phyloP scores from a whole-genome alignment of 768 basidiomycete genomes.

The Calvatia gigantea region DNA sequence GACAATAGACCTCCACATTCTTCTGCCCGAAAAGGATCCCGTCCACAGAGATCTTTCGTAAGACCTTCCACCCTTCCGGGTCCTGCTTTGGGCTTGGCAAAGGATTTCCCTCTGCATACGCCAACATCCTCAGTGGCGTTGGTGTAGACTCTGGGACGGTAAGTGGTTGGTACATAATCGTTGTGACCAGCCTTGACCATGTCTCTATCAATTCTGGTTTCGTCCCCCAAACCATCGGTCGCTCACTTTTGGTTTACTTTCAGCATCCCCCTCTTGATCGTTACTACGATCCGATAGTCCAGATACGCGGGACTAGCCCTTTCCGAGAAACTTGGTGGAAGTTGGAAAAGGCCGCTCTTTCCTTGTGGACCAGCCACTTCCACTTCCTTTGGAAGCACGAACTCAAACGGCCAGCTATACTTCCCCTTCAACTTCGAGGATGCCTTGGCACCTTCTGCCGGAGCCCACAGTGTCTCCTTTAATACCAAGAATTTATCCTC shows the following conservation, averaged over 20 bases:
- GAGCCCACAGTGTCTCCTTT: conserved; percentile 39
- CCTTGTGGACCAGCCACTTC: conserved; percentile 29
- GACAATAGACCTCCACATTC: conserved; percentile 30
- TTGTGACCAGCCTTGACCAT: conserved; percentile 24
- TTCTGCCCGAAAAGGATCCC: conserved; percentile 31
- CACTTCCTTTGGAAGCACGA: conserved; percentile 42
- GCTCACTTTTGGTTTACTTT: conserved; percentile 48
- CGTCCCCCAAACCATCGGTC: neutral
- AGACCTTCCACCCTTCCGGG: conserved; percentile 34
- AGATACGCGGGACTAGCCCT: conserved; percentile 52
- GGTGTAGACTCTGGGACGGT: conserved; percentile 31
- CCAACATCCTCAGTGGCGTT: conserved; percentile 30
- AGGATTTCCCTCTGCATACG: conserved; percentile 28
- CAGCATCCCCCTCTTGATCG: conserved; percentile 44
- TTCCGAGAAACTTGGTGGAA: conserved; percentile 55
- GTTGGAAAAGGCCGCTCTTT: conserved; percentile 31
- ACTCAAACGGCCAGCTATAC: conserved; percentile 44
- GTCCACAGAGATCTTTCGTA: conserved; percentile 22
- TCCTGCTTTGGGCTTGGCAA: conserved; percentile 34
- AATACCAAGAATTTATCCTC: conserved; percentile 43
- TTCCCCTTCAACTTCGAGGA: conserved; percentile 40
- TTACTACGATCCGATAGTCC: conserved; percentile 52
- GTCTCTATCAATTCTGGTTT: neutral
- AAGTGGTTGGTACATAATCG: conserved; percentile 29
- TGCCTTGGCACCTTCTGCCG: conserved; percentile 14